Conservation (phyloP, 345 rosid genomes). For the Bruguiera gymnorhiza region DNA sequence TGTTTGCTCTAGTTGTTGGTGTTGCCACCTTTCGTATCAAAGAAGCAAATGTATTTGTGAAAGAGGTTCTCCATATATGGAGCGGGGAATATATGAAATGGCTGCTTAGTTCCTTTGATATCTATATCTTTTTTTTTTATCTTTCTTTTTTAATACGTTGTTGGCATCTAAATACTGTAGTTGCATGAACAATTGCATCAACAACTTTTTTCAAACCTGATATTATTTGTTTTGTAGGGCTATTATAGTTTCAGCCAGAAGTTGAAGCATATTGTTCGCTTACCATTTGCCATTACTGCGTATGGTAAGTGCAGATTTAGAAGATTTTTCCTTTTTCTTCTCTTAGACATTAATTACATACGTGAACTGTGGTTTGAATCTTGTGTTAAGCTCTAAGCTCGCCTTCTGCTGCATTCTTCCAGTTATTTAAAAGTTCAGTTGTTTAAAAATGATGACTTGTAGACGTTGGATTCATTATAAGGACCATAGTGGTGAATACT, state of each 20-base stretch:
- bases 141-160: background rate
- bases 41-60: background rate
- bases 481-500: too few relatives aligned
- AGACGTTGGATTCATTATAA: too few relatives aligned
- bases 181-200: too few relatives aligned
- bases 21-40: background rate
- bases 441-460: too few relatives aligned
- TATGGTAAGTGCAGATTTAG: constrained; percentile 50
- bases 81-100: background rate
- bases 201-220: background rate
- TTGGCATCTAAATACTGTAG: background rate
- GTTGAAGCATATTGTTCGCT: constrained; percentile 88
- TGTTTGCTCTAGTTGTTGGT: background rate
- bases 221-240: constrained; percentile 49
- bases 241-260: constrained; percentile 97
- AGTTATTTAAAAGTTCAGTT: too few relatives aligned
- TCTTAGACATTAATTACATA: too few relatives aligned
- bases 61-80: background rate
- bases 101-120: background rate
- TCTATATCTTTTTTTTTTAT: background rate
- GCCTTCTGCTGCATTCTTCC: too few relatives aligned
- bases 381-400: too few relatives aligned
- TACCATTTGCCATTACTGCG: constrained; percentile 81
- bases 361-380: too few relatives aligned
- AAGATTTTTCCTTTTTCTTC: background rate